phyloP scores from a whole-genome alignment of 257 asterid species.

The Jaltomata sinuosa region DNA sequence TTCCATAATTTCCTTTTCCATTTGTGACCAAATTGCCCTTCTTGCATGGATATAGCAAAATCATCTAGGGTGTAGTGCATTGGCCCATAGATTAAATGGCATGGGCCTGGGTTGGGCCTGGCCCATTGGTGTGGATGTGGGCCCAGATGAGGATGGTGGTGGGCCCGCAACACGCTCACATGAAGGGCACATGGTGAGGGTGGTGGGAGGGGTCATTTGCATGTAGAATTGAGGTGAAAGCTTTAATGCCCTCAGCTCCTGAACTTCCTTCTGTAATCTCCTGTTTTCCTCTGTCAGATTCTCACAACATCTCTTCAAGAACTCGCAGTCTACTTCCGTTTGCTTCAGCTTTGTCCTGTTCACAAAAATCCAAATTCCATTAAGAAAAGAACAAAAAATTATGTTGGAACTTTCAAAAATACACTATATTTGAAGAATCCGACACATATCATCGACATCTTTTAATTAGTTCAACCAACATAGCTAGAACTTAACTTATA shows the following conservation, averaged over 20 bases:
- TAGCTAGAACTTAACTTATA: background rate
- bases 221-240: slow-evolving; percentile 65
- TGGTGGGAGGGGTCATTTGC: slow-evolving; percentile 81
- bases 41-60: background rate
- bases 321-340: slow-evolving; percentile 75
- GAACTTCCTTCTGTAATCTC: slow-evolving; percentile 69
- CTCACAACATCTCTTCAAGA: slow-evolving; percentile 63
- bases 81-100: slow-evolving; percentile 50
- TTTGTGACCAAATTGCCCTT: background rate
- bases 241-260: slow-evolving; percentile 61
- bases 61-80: slow-evolving; percentile 30
- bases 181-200: slow-evolving; percentile 88
- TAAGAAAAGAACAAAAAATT: background rate
- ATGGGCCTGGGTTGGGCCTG: slow-evolving; percentile 20
- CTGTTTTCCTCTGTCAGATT: slow-evolving; percentile 61
- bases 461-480: background rate
- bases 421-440: background rate
- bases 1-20: background rate
- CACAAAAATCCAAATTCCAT: background rate
- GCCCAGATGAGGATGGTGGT: slow-evolving; percentile 11
- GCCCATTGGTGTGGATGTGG: slow-evolving; percentile 5
- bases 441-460: too few relatives aligned
- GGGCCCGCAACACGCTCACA: slow-evolving; percentile 62
- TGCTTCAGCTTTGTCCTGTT: slow-evolving; percentile 83
- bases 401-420: background rate